Conservation (phyloP, 345 rosid species). For the Heritiera littoralis region DNA sequence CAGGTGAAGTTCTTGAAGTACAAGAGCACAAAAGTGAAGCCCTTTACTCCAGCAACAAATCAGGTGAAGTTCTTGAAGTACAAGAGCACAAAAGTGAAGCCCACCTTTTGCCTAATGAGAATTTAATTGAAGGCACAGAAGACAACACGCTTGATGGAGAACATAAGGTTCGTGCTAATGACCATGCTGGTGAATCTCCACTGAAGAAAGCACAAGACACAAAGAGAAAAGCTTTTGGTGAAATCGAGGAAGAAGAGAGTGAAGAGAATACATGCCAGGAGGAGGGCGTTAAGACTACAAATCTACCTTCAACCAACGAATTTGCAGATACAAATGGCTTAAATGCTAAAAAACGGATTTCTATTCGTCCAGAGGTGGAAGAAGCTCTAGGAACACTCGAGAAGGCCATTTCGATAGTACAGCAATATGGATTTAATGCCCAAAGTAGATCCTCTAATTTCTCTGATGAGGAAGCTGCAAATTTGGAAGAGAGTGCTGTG, state of each 20-base stretch:
- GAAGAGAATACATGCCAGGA: constrained; percentile 25
- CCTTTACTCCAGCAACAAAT: constrained; percentile 40
- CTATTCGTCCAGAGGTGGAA: constrained; percentile 63
- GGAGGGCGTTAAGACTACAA: constrained; percentile 18
- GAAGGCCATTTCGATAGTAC: constrained; percentile 58
- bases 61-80: constrained; percentile 29
- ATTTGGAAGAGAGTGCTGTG: constrained; percentile 21
- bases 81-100: constrained; percentile 29
- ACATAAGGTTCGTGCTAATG: constrained; percentile 23
- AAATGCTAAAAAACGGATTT: constrained; percentile 37
- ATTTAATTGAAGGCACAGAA: constrained; percentile 16
- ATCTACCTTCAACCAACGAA: constrained; percentile 18
- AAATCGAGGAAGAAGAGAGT: constrained; percentile 66
- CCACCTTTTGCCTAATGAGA: constrained; percentile 21
- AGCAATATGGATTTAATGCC: constrained; percentile 38
- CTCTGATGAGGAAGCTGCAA: constrained; percentile 39
- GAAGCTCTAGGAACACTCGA: constrained; percentile 78
- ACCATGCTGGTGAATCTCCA: constrained; percentile 20
- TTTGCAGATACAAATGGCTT: constrained; percentile 17
- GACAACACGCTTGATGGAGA: constrained; percentile 13
- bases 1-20: constrained; percentile 29
- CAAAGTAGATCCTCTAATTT: constrained; percentile 29
- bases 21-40: constrained; percentile 35
- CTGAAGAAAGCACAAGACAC: constrained; percentile 19
- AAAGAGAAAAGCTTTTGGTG: constrained; percentile 40